Evolutionary conservation across 257 asterid species (phyloP), one percentile per base, ranked within the genome.

Genomic region (Linaria vulgaris): DNA sequence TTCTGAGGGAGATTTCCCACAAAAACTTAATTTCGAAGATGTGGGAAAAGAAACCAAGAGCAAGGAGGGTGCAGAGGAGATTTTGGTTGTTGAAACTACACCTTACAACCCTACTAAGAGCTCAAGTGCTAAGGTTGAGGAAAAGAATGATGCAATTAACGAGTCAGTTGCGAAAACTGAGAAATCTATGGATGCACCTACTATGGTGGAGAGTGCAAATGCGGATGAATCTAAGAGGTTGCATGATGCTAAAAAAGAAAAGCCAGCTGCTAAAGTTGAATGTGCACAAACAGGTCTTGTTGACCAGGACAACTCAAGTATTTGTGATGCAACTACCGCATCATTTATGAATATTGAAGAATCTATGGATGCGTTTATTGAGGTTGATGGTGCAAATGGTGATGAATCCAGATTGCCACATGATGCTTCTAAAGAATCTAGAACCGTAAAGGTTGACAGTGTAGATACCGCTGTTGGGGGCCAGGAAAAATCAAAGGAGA

Each of bases 401-500:
- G 69, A 52, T 3, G 72, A 49, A 49, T 16, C 74, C 41, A 39
- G 50, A 34, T 74, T 24, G 3, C 70, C 48, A 20, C 47, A 22
- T 10, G 9, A 31, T 47, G 45, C 60, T 25, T 52, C 43, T 27
- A 24, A 55, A 5, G 75, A 64, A 55, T 41, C 60, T 37, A 50
- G 59, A n/a, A 75, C 37, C 0, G 67, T 34, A 45, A 63, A 50
- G 69, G 64, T 64, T 7, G 74, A 22, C 12, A 23, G 9, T 37
- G 56, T 23, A 37, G 74, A 69, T 70, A 70, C 63, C 15, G 51
- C 31, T 50, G 43, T 22, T 13, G 71, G 27, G 20, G 72, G 52
- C 45, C 46, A 49, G 31, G 72, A 70, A 11, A 61, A 13, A 46
- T 22, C 46, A 11, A 59, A 70, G 72, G 82, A 68, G 73, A 71